Conservation (phyloP, 805 yeast species). For the Pichia cephalocereana region DNA sequence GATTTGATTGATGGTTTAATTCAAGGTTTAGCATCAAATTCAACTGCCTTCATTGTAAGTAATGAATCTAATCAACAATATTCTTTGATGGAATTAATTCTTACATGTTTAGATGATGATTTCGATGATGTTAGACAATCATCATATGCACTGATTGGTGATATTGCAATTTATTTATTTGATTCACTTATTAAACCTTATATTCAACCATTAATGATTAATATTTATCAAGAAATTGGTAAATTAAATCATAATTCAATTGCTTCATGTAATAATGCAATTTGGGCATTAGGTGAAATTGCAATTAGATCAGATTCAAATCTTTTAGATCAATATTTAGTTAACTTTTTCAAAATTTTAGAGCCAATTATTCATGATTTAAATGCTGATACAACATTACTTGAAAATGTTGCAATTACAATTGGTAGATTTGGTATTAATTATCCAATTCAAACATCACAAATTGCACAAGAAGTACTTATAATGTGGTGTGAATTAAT, state of each 20-base stretch:
- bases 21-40: constrained; percentile 71
- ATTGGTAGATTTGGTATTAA: constrained; percentile 75
- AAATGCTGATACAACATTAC: constrained; percentile 51
- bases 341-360: constrained; percentile 44
- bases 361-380: constrained; percentile 49
- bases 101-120: constrained; percentile 65
- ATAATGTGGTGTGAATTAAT: constrained; percentile 71
- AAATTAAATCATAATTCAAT: constrained; percentile 34
- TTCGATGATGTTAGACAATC: constrained; percentile 88
- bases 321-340: constrained; percentile 42
- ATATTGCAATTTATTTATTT: constrained; percentile 58
- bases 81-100: constrained; percentile 48
- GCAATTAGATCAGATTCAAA: constrained; percentile 45
- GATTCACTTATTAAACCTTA: constrained; percentile 38
- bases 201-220: constrained; percentile 46
- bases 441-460: constrained; percentile 37
- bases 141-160: constrained; percentile 86
- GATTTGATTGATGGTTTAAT: constrained; percentile 89
- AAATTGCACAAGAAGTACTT: constrained; percentile 20
- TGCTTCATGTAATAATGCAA: constrained; percentile 78
- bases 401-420: constrained; percentile 85
- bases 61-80: constrained; percentile 16
- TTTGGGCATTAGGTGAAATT: constrained; percentile 91
- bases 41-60: constrained; percentile 41
- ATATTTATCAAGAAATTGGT: constrained; percentile 61